phyloP scores from a whole-genome alignment of 2,329 filamentous ascomycete genomes.

The Xylariaceae sp. region DNA sequence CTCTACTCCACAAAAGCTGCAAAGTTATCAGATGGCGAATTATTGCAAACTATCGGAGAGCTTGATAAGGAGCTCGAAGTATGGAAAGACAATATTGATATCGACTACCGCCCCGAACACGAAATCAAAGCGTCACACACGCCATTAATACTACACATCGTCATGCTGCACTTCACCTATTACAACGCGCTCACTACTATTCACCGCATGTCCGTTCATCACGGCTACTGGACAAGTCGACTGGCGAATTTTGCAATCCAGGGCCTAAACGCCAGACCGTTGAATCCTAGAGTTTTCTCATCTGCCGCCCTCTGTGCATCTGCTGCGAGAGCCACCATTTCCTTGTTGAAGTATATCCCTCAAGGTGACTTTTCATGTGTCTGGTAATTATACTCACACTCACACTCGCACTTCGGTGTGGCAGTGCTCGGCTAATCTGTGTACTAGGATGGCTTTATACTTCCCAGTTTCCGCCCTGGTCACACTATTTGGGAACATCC shows the following conservation, averaged over 20 bases:
- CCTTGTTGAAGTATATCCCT: slow-evolving; percentile 91
- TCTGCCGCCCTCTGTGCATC: slow-evolving; percentile 91
- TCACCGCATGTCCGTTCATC: slow-evolving; percentile 96
- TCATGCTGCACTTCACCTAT: slow-evolving; percentile 93
- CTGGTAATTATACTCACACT: slow-evolving; percentile 63
- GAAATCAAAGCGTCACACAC: slow-evolving; percentile 93
- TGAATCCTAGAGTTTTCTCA: slow-evolving; percentile 93
- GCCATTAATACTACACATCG: slow-evolving; percentile 89
- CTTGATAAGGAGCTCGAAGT: slow-evolving; percentile 86
- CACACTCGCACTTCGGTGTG: background rate
- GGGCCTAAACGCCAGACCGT: slow-evolving; percentile 81
- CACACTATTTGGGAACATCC: slow-evolving; percentile 91
- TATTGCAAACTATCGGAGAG: slow-evolving; percentile 93
- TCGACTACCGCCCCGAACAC: slow-evolving; percentile 95
- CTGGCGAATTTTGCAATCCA: slow-evolving; percentile 94
- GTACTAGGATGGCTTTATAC: slow-evolving; percentile 77
- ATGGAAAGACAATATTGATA: slow-evolving; percentile 94
- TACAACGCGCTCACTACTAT: slow-evolving; percentile 98
- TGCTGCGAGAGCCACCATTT: slow-evolving; percentile 88
- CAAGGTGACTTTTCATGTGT: slow-evolving; percentile 93
- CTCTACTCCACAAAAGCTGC: slow-evolving; percentile 91
- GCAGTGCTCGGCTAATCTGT: slow-evolving; percentile 2
- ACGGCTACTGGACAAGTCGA: slow-evolving; percentile 96
- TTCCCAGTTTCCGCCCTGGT: slow-evolving; percentile 95
- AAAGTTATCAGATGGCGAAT: slow-evolving; percentile 86